These are phyloP conservation scores for Ramalina peruviana DNA, from an alignment of 495 filamentous ascomycete species.

Conservation along the genomic window DNA sequence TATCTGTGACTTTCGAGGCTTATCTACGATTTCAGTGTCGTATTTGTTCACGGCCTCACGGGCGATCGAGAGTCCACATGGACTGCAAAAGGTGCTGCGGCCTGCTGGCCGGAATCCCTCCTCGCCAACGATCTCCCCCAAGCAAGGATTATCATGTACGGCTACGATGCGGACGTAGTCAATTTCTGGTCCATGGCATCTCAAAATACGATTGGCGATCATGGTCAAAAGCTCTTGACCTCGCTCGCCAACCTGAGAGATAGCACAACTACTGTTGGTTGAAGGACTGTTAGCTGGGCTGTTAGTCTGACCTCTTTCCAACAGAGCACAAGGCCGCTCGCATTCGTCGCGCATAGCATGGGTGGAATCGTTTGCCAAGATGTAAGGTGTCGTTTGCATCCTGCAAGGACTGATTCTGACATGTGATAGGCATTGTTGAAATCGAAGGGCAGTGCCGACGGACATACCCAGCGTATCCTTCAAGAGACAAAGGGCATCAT, in stretches of 20 bases:
- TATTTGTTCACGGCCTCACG: constrained; percentile 9
- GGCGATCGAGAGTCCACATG: constrained; percentile 10
- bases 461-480: background rate
- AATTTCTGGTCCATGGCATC: constrained; percentile 8
- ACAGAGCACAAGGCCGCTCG: constrained; percentile 16
- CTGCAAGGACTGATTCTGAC: background rate
- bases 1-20: background rate
- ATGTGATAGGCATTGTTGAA: background rate
- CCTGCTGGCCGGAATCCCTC: constrained; percentile 23
- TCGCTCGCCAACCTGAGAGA: constrained; percentile 7
- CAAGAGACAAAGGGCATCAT: constrained; percentile 1
- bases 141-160: constrained; percentile 28
- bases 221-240: constrained; percentile 2
- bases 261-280: constrained; percentile 5
- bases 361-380: constrained; percentile 30
- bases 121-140: constrained; percentile 23
- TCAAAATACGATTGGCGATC: constrained; percentile 6
- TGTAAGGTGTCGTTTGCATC: constrained; percentile 11
- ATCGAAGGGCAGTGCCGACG: constrained; percentile 2
- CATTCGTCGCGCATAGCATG: constrained; percentile 29
- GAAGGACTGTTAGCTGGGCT: background rate
- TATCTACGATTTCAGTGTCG: background rate
- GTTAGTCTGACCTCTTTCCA: background rate
- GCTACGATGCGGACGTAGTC: constrained; percentile 30
- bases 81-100: constrained; percentile 1